Evolutionary conservation across 306 rosid genomes (phyloP).

Genomic region (Dalbergia cultrata): DNA sequence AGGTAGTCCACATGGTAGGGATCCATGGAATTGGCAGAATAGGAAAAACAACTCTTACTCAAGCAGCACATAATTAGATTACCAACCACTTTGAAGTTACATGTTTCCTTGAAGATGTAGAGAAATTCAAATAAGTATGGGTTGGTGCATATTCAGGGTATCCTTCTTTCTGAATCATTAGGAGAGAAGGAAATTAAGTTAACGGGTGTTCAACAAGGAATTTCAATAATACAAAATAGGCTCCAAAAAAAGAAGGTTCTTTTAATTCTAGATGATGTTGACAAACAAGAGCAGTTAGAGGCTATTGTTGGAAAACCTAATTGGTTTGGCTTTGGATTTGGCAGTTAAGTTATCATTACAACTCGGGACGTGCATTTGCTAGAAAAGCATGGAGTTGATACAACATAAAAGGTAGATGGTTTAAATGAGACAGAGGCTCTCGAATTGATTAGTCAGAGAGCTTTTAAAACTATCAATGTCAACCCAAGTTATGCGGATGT

Average conservation of each 20-base stretch:
- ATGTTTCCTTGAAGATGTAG: neutral
- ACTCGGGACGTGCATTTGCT: constrained; percentile 42
- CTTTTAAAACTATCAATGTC: neutral
- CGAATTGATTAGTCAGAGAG: constrained; percentile 40
- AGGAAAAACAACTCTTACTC: constrained; percentile 32
- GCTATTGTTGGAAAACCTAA: neutral
- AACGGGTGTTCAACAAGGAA: neutral
- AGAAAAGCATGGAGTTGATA: constrained; percentile 3
- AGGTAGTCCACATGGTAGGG: neutral
- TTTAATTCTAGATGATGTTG: neutral
- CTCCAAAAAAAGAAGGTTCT: neutral
- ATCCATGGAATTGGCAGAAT: constrained; percentile 20
- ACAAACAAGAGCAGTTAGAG: neutral
- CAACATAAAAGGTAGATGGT: neutral
- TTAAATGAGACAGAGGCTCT: constrained; percentile 8
- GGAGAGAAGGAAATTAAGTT: too few relatives aligned
- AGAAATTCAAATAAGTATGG: neutral
- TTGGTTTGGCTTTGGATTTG: neutral
- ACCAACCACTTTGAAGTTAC: neutral
- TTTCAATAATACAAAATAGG: neutral
- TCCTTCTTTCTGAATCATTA: too few relatives aligned
- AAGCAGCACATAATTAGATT: neutral
- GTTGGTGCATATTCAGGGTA: neutral
- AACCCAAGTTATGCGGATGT: neutral
- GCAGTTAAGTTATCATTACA: constrained; percentile 42